Evolutionary conservation across 2,329 filamentous ascomycete species (phyloP).

Genomic region (Pestalotiopsis fici): DNA sequence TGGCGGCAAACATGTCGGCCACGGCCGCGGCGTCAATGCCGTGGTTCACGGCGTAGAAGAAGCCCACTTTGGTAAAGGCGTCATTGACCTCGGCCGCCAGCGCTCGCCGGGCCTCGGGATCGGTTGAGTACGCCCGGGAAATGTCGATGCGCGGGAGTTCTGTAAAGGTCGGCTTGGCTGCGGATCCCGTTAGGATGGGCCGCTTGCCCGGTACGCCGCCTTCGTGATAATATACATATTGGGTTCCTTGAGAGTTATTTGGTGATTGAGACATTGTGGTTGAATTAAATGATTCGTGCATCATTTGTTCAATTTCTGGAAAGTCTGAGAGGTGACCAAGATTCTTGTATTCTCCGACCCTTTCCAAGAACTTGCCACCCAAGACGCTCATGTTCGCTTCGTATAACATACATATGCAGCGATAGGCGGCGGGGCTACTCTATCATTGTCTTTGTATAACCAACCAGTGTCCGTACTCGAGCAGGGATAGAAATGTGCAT

Average conservation of each 20-base stretch:
- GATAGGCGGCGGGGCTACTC: not conserved
- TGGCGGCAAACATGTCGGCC: slow-evolving; percentile 6
- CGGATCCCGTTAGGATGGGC: slow-evolving; percentile 2
- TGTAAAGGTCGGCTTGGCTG: slow-evolving; percentile 9
- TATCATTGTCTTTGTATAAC: not conserved
- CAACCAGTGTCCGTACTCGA: not conserved
- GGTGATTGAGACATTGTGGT: not conserved
- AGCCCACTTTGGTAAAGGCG: slow-evolving; percentile 7
- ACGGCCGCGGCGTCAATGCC: not conserved
- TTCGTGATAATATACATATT: slow-evolving; percentile 11
- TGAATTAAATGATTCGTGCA: too few relatives aligned
- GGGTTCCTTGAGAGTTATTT: not conserved
- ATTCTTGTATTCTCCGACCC: not conserved
- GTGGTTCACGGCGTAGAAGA: slow-evolving; percentile 12
- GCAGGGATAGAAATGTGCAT: not conserved
- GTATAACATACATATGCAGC: not conserved
- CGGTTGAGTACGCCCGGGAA: slow-evolving; percentile 1
- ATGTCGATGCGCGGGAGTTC: slow-evolving; percentile 7
- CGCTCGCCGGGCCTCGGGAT: not conserved
- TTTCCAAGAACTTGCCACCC: not conserved
- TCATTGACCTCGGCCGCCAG: slow-evolving; percentile 4
- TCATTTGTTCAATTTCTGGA: too few relatives aligned
- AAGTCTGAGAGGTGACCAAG: too few relatives aligned
- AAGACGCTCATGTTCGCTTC: not conserved
- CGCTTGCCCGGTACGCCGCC: slow-evolving; percentile 8